Base-by-base conservation (phyloP, 75 land plant genomes). In the Ceratopteris richardii region DNA sequence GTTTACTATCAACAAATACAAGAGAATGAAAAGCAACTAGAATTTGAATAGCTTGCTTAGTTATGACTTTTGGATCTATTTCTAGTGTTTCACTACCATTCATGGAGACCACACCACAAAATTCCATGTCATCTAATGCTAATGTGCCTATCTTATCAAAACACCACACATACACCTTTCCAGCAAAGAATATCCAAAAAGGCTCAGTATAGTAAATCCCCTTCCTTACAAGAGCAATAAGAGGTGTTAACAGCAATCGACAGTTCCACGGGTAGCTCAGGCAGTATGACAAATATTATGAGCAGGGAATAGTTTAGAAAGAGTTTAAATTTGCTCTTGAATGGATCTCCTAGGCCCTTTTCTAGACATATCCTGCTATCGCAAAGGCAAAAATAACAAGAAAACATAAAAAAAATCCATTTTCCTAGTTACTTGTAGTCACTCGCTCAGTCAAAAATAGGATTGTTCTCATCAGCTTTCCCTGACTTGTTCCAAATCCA, bases 81-180 rank as follows among this genome's bases (percentile, higher is more conserved):
- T 87, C 96, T 47, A 93, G 56, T 23, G 76, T 61, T 19, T 20
- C 39, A 59, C 29, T 70, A 12, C 68, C 75, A 44, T 59, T 55
- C 33, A 82, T 51, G 17, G 80, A 84, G 74, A 63, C 84, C 48
- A 93, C 86, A 25, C 98, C 98, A 56, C 84, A 73, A 60, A 93
- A 93, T 59, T 89, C 96, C 98, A 93, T 93, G 73, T 93, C 98
- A 86, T 93, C 98, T 58, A 87, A 84, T 62, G 98, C 89, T 20
- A 93, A 76, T 48, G 98, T 93, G 39, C 98, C 98, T 36, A 96
- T 93, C 72, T 93, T 93, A 66, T 93, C 98, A 76, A 93, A 93
- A 75, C 98, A 93, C 61, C 98, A 93, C 23, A 89, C 76, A 64
- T 93, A 96, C 66, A 93, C 98, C 87, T 93, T 93, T 44, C 98